A percentile compares a stretch with the other conserved stretches of the same genome.
phyloP scores from a whole-genome alignment of 2,329 filamentous ascomycete species.

The Purpureocillium lavendulum region DNA sequence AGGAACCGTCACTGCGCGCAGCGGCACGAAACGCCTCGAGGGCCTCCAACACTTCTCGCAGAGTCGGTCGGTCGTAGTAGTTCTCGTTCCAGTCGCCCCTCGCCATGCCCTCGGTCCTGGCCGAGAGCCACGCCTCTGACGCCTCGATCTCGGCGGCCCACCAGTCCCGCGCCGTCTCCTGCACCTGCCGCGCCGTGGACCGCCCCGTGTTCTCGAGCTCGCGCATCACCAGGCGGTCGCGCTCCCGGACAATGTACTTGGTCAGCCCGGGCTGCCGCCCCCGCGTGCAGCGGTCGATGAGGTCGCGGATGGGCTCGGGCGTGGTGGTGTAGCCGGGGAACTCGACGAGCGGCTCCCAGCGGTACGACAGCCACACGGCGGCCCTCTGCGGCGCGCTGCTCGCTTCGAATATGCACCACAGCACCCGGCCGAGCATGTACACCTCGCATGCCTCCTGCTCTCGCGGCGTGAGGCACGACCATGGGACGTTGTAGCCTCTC shows the following conservation, averaged over 20 bases:
- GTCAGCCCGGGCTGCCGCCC: slow-evolving; percentile 38
- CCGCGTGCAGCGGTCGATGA: slow-evolving; percentile 44
- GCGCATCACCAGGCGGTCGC: slow-evolving; percentile 37
- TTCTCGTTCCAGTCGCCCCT: slow-evolving; percentile 41
- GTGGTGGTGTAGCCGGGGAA: slow-evolving; percentile 45
- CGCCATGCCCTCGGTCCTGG: slow-evolving; percentile 28
- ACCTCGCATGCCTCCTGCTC: slow-evolving; percentile 52
- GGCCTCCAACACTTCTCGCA: slow-evolving; percentile 32
- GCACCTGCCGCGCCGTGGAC: slow-evolving; percentile 26
- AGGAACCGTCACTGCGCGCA: not conserved
- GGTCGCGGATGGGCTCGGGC: slow-evolving; percentile 31
- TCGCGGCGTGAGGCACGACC: slow-evolving; percentile 39
- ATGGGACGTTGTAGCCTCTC: slow-evolving; percentile 46
- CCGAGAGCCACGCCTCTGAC: slow-evolving; percentile 37
- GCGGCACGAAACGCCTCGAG: slow-evolving; percentile 14
- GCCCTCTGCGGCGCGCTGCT: slow-evolving; percentile 48
- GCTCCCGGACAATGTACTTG: slow-evolving; percentile 32
- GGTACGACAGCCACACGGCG: slow-evolving; percentile 51
- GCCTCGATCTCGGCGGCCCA: slow-evolving; percentile 39
- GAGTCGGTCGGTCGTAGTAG: slow-evolving; percentile 37
- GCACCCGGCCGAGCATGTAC: slow-evolving; percentile 52
- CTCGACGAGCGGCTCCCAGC: slow-evolving; percentile 44
- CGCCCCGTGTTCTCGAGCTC: slow-evolving; percentile 19
- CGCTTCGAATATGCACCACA: slow-evolving; percentile 57
- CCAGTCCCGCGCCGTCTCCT: slow-evolving; percentile 32